phyloP scores from a whole-genome alignment of 2,329 filamentous ascomycete genomes.

The Colletotrichum musicola region DNA sequence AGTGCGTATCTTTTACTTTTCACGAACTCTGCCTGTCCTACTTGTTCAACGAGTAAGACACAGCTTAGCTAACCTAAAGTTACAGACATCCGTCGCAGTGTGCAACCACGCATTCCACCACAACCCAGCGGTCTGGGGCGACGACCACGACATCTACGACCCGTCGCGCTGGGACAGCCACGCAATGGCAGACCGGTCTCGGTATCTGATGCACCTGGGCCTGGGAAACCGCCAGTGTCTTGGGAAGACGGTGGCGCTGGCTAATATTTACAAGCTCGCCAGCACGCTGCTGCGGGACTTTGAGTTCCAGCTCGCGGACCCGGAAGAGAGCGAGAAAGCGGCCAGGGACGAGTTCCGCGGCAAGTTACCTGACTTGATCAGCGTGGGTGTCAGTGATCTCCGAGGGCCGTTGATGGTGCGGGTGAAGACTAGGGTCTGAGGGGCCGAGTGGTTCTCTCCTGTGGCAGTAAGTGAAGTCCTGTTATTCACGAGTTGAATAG shows the following conservation, averaged over 20 bases:
- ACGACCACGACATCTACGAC: constrained; percentile 6
- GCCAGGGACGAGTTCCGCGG: neutral
- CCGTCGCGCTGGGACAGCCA: constrained; percentile 14
- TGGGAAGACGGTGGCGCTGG: constrained; percentile 24
- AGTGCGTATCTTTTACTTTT: neutral
- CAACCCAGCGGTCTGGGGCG: constrained; percentile 20
- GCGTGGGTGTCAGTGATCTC: constrained; percentile 24
- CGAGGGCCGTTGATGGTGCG: constrained; percentile 8
- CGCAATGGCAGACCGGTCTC: constrained; percentile 14
- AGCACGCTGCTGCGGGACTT: constrained; percentile 19
- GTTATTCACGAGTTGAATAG: too few relatives aligned
- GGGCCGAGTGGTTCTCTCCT: neutral
- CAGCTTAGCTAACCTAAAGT: too few relatives aligned
- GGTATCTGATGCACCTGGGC: constrained; percentile 30
- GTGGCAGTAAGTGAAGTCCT: too few relatives aligned
- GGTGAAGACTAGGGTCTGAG: neutral
- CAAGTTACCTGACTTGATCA: constrained; percentile 1
- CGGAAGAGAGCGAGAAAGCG: neutral
- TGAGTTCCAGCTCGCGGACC: constrained; percentile 17
- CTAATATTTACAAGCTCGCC: constrained; percentile 29
- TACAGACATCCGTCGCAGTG: constrained; percentile 22
- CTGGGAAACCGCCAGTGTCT: constrained; percentile 28
- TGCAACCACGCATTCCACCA: constrained; percentile 30
- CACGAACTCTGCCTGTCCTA: too few relatives aligned
- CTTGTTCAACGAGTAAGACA: too few relatives aligned